Conservation (phyloP, 106 monocot genomes). For the Dendrobium nobile region DNA sequence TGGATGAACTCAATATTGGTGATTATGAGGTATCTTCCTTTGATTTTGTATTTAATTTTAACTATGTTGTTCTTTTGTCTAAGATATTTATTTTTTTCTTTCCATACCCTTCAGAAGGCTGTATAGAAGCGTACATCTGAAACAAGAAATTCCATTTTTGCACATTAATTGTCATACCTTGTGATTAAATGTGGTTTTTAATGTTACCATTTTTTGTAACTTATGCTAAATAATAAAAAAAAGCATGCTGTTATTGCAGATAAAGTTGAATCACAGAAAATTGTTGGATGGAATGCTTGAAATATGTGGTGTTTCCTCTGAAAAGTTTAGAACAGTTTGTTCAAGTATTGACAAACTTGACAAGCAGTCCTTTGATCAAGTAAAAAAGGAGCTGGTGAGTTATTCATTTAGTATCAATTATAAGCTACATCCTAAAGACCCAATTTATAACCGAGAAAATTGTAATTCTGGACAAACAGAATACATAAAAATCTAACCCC, state of each 20-base stretch:
- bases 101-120: too few relatives aligned
- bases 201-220: background rate
- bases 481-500: background rate
- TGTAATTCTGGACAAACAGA: background rate
- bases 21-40: conserved; percentile 60
- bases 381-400: conserved; percentile 90
- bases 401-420: background rate
- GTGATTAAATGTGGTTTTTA: background rate
- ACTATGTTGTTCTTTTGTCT: background rate
- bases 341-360: conserved; percentile 98
- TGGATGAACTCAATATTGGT: conserved; percentile 77
- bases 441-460: too few relatives aligned
- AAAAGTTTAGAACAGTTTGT: conserved; percentile 98
- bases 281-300: conserved; percentile 94
- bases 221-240: background rate
- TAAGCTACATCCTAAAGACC: background rate
- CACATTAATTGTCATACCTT: background rate
- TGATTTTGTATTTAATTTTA: background rate
- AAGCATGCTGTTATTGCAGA: conserved; percentile 31
- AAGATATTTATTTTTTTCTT: too few relatives aligned
- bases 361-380: conserved; percentile 90
- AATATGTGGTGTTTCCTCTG: conserved; percentile 89
- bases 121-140: too few relatives aligned
- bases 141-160: too few relatives aligned
- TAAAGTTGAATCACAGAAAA: conserved; percentile 94